A percentile compares a stretch with the other conserved stretches of the same genome.
Evolutionary conservation across 768 basidiomycete species (phyloP).

Genomic region (Lactarius evosmus): DNA sequence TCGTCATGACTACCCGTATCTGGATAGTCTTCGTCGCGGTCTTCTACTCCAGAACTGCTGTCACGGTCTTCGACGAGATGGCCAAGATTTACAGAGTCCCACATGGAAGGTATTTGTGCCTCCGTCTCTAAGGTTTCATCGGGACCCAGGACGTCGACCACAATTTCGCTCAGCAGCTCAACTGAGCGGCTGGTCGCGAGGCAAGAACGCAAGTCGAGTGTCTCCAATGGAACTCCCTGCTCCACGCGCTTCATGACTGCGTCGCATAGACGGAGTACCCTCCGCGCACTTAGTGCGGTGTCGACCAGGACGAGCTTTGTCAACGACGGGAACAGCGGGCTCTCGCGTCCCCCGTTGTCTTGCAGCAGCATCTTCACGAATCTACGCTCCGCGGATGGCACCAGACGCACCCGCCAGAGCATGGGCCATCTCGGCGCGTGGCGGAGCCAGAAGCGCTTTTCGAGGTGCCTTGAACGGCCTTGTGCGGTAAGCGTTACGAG

Average conservation of each 20-base stretch:
- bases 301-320: background rate
- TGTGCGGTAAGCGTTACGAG: background rate
- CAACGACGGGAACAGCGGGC: background rate
- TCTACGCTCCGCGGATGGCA: background rate
- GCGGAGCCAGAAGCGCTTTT: background rate
- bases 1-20: background rate
- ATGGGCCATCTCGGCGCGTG: background rate
- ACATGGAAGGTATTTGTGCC: background rate
- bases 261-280: background rate
- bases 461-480: background rate
- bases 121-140: background rate
- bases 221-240: background rate
- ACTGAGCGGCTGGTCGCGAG: background rate
- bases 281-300: background rate
- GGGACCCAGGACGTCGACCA: background rate
- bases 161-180: background rate
- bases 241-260: background rate
- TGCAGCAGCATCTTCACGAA: background rate
- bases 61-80: background rate
- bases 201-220: background rate
- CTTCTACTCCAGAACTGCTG: background rate
- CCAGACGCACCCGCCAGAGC: background rate
- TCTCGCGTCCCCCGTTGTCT: background rate
- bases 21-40: background rate
- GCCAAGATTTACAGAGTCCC: background rate